Evolutionary conservation across 2,329 filamentous ascomycete species (phyloP).

Genomic region (Sarocladium strictum): DNA sequence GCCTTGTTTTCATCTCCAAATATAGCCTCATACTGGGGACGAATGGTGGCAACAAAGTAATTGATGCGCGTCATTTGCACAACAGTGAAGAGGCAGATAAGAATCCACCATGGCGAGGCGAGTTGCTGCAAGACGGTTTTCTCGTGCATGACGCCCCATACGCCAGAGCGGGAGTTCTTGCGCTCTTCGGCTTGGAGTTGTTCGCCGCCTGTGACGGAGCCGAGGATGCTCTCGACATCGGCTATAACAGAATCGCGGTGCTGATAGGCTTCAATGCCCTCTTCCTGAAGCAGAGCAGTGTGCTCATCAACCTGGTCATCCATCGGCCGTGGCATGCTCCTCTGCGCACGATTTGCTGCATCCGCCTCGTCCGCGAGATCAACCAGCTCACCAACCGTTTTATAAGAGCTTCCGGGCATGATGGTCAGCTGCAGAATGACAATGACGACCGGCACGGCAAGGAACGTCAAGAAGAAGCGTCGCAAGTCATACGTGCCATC

Average conservation of each 20-base stretch:
- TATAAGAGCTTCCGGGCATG: slow-evolving; percentile 73
- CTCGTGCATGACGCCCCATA: slow-evolving; percentile 83
- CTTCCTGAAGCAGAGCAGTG: slow-evolving; percentile 46
- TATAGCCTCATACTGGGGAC: slow-evolving; percentile 73
- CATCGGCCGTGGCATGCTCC: slow-evolving; percentile 20
- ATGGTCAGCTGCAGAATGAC: slow-evolving; percentile 60
- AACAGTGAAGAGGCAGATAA: slow-evolving; percentile 77
- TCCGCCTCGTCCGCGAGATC: slow-evolving; percentile 57
- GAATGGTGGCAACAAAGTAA: slow-evolving; percentile 85
- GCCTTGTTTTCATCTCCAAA: slow-evolving; percentile 57
- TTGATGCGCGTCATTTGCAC: slow-evolving; percentile 79
- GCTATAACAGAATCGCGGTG: slow-evolving; percentile 57
- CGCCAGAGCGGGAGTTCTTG: slow-evolving; percentile 65
- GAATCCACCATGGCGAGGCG: slow-evolving; percentile 72
- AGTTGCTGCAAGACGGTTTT: slow-evolving; percentile 68
- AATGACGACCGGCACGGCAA: slow-evolving; percentile 64
- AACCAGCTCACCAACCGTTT: slow-evolving; percentile 78
- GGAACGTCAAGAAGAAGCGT: slow-evolving; percentile 67
- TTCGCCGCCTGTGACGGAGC: slow-evolving; percentile 53
- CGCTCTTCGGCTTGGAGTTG: slow-evolving; percentile 63
- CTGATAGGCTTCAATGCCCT: slow-evolving; percentile 45
- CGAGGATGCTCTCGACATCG: slow-evolving; percentile 69
- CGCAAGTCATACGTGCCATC: slow-evolving; percentile 50
- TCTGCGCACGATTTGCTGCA: slow-evolving; percentile 23
- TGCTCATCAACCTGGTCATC: slow-evolving; percentile 56